Conservation (phyloP, 106 monocot genomes). For the Apostasia shenzhenica region DNA sequence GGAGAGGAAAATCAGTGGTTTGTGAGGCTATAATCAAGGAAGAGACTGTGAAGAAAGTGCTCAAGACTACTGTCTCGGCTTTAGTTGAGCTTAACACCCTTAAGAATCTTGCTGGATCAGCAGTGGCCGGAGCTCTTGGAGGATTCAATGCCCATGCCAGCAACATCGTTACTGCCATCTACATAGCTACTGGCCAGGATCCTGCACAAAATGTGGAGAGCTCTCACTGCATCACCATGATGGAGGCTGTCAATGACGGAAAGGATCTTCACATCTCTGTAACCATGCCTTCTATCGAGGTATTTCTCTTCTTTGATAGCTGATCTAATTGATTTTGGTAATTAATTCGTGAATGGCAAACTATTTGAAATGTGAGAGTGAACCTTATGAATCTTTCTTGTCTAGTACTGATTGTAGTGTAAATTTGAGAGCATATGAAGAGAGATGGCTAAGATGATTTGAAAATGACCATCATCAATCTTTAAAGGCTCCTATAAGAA, state of each 20-base stretch:
- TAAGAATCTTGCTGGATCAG: slow-evolving; percentile 64
- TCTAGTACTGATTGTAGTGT: too few species aligned
- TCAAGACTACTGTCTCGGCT: slow-evolving; percentile 51
- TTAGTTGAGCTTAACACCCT: slow-evolving; percentile 55
- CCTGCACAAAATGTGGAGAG: slow-evolving; percentile 78
- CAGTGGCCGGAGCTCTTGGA: slow-evolving; percentile 57
- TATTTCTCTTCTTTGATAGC: slow-evolving; percentile 3
- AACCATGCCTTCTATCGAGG: slow-evolving; percentile 76
- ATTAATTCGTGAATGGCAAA: too few species aligned
- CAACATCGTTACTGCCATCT: slow-evolving; percentile 61
- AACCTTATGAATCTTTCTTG: too few species aligned
- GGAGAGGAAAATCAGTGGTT: slow-evolving; percentile 88
- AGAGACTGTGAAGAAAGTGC: slow-evolving; percentile 50
- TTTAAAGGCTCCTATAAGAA: too few species aligned
- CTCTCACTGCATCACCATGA: slow-evolving; percentile 74
- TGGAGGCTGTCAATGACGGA: slow-evolving; percentile 61
- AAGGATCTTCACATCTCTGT: slow-evolving; percentile 66
- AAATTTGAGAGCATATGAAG: too few species aligned
- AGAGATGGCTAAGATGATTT: too few species aligned
- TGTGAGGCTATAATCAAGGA: slow-evolving; percentile 77
- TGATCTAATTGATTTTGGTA: too few species aligned
- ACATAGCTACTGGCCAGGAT: slow-evolving; percentile 71
- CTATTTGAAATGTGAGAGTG: too few species aligned
- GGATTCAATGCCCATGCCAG: slow-evolving; percentile 76
- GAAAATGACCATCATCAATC: too few species aligned